A percentile compares a stretch with the other conserved stretches of the same genome.
phyloP scores from a whole-genome alignment of 2,329 filamentous ascomycete species.

The Botrytis squamosa region DNA sequence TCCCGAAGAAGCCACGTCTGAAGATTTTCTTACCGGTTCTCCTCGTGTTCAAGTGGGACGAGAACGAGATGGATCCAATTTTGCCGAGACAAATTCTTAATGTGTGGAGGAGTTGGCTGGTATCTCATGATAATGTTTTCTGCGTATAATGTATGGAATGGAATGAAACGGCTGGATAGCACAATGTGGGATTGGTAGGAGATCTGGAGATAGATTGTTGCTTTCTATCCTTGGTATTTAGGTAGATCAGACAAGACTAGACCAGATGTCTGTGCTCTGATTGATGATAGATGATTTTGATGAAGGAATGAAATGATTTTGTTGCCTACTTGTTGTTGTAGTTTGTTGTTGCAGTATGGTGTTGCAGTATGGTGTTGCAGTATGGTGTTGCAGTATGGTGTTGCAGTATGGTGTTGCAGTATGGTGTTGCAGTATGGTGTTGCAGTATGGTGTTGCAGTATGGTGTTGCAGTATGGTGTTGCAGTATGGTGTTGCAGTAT shows the following conservation, averaged over 20 bases:
- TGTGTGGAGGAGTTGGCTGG: background rate
- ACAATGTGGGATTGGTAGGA: background rate
- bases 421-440: background rate
- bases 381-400: background rate
- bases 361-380: background rate
- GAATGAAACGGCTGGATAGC: background rate
- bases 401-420: background rate
- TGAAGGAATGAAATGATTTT: slow-evolving; percentile 13
- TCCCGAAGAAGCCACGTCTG: slow-evolving; percentile 27
- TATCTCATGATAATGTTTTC: background rate
- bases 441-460: background rate
- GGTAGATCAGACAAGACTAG: background rate
- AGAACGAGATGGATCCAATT: background rate
- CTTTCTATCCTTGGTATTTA: background rate
- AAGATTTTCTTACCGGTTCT: slow-evolving; percentile 11
- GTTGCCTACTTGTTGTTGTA: background rate
- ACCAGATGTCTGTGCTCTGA: background rate
- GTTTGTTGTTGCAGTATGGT: background rate
- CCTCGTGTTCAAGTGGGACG: background rate
- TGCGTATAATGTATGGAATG: background rate
- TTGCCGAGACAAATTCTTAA: background rate
- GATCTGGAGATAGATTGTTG: background rate
- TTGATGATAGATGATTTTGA: slow-evolving; percentile 17
- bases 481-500: background rate
- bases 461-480: background rate